Evolutionary conservation across 2,329 filamentous ascomycete genomes (phyloP).

Genomic region (Pyricularia pennisetigena): DNA sequence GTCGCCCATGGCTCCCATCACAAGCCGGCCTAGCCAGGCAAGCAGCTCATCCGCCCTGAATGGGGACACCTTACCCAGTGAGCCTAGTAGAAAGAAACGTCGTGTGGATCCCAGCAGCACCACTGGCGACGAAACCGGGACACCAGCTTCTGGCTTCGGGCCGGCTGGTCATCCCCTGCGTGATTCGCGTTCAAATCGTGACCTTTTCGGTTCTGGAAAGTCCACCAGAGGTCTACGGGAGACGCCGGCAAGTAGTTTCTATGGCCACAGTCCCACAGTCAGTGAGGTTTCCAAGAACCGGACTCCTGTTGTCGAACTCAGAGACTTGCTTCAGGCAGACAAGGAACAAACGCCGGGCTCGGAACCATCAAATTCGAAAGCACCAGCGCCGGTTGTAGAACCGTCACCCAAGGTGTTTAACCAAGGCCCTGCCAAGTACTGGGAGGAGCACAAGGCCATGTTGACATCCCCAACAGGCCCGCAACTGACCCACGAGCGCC

Average conservation of each 20-base stretch:
- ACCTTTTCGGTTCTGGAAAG: not conserved
- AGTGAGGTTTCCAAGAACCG: not conserved
- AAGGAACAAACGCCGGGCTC: not conserved
- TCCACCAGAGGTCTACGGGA: not conserved
- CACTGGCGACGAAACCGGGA: not conserved
- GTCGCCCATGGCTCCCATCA: not conserved
- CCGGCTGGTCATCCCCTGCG: not conserved
- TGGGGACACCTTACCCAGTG: not conserved
- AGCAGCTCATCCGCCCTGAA: not conserved
- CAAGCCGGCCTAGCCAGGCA: not conserved
- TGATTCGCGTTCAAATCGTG: not conserved
- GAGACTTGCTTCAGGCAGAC: not conserved
- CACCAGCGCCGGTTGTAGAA: not conserved
- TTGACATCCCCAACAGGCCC: not conserved
- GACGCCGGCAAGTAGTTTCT: not conserved
- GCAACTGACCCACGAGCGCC: not conserved
- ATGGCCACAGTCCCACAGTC: not conserved
- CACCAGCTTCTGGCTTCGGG: not conserved
- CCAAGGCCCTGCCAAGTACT: not conserved
- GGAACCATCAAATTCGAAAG: not conserved
- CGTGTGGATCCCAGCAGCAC: not conserved
- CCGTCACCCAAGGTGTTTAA: not conserved
- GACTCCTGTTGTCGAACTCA: not conserved
- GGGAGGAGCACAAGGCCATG: not conserved
- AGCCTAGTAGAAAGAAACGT: not conserved